Evolutionary conservation across 345 rosid species (phyloP).

Genomic region (Citrus hindsii): DNA sequence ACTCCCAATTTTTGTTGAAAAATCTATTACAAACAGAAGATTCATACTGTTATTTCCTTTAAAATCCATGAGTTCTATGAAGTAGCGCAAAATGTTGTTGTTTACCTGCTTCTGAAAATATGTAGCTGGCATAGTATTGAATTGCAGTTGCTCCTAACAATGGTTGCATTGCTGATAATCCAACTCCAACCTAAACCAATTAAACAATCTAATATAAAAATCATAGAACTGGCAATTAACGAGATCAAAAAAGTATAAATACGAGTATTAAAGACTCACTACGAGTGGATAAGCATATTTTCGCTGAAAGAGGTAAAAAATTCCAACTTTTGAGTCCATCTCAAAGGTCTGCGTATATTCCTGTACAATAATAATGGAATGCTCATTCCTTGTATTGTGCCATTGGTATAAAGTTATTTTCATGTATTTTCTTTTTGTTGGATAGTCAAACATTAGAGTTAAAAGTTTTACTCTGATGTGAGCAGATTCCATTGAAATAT

Average conservation of each 20-base stretch:
- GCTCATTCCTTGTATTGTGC: neutral
- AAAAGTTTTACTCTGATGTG: slow-evolving; percentile 19
- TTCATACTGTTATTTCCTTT: neutral
- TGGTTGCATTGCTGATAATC: slow-evolving; percentile 59
- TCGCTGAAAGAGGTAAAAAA: slow-evolving; percentile 47
- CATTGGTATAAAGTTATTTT: neutral
- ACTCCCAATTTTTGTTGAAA: slow-evolving; percentile 5
- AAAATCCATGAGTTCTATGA: neutral
- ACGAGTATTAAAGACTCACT: slow-evolving; percentile 22
- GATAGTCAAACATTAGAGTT: neutral
- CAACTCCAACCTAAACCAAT: slow-evolving; percentile 45
- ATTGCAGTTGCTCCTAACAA: slow-evolving; percentile 45
- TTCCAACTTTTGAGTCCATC: slow-evolving; percentile 24
- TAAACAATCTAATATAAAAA: neutral
- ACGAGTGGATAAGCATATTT: slow-evolving; percentile 50
- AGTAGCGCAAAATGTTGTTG: neutral
- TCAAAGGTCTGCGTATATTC: slow-evolving; percentile 35
- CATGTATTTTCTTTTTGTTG: too few relatives aligned
- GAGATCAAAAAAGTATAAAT: too few relatives aligned
- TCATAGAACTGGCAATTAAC: neutral
- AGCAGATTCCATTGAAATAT: slow-evolving; percentile 45
- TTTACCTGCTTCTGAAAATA: slow-evolving; percentile 56
- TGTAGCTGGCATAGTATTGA: slow-evolving; percentile 37
- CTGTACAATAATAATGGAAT: slow-evolving; percentile 17
- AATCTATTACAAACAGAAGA: neutral